Percentiles rank a stretch among this genome's conserved stretches.
phyloP scores from a whole-genome alignment of 306 rosid genomes.

The Ormosia emarginata region DNA sequence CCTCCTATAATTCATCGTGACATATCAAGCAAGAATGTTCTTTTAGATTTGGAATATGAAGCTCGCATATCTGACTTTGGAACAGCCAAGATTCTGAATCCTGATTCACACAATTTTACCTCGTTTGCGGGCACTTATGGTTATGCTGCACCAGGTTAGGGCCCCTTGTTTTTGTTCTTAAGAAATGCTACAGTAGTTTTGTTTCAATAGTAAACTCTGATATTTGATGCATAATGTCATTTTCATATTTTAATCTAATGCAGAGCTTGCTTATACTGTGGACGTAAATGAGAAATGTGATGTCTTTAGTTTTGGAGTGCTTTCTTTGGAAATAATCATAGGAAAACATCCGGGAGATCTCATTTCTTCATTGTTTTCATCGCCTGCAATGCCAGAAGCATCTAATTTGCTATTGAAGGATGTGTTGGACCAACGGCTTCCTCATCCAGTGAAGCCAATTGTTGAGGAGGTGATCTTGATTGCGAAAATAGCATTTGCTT shows the following conservation, averaged over 20 bases:
- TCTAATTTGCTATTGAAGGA: conserved; percentile 18
- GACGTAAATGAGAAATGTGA: conserved; percentile 29
- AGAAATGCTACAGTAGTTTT: not conserved
- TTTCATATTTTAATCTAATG: not conserved
- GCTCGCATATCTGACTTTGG: conserved; percentile 29
- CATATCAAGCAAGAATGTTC: conserved; percentile 36
- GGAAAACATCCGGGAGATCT: conserved; percentile 31
- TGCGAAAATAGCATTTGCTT: conserved; percentile 24
- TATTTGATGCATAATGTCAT: not conserved
- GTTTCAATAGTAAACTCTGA: not conserved
- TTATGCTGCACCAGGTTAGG: conserved; percentile 35
- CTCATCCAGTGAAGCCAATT: conserved; percentile 12
- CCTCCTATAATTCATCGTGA: conserved; percentile 32
- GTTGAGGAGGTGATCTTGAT: conserved; percentile 19
- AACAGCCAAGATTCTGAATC: conserved; percentile 20
- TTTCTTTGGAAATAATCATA: conserved; percentile 22
- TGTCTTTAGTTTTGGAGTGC: conserved; percentile 24
- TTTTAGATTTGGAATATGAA: conserved; percentile 20
- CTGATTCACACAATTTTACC: conserved; percentile 12
- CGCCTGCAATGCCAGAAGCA: not conserved
- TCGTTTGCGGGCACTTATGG: conserved; percentile 32
- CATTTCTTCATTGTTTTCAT: not conserved
- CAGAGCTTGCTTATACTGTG: conserved; percentile 24
- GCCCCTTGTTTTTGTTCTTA: not conserved
- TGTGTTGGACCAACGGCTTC: conserved; percentile 19